Conservation (phyloP, 805 yeast species). For the Metschnikowia lachancei region DNA sequence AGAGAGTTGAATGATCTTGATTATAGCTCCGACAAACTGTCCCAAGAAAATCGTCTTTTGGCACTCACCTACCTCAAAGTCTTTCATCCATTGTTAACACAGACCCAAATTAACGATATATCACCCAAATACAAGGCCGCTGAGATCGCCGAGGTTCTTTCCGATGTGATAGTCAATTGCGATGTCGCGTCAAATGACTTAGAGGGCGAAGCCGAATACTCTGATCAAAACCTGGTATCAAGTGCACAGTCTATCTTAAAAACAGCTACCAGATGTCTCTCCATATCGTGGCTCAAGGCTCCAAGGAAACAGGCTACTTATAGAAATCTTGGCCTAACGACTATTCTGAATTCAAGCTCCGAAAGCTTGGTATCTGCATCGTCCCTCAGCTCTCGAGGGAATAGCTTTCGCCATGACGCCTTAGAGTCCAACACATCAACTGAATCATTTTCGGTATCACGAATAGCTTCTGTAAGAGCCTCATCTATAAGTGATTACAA, state of each 20-base stretch:
- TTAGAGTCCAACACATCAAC: constrained; percentile 8
- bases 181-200: constrained; percentile 11
- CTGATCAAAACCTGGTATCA: background rate
- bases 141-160: constrained; percentile 51
- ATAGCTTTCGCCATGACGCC: background rate
- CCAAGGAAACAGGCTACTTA: constrained; percentile 1
- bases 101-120: constrained; percentile 54
- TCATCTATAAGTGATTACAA: constrained; percentile 36
- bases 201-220: background rate
- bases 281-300: constrained; percentile 34
- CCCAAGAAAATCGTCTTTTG: constrained; percentile 54
- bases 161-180: constrained; percentile 40
- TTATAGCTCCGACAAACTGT: constrained; percentile 43
- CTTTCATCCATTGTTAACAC: constrained; percentile 63
- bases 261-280: constrained; percentile 34
- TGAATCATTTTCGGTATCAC: constrained; percentile 17
- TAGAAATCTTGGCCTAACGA: background rate
- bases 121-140: constrained; percentile 55
- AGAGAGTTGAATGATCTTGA: constrained; percentile 75
- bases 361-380: constrained; percentile 16
- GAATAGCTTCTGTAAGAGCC: constrained; percentile 35
- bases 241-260: constrained; percentile 23
- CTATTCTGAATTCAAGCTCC: constrained; percentile 9
- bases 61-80: constrained; percentile 60
- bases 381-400: constrained; percentile 4